Evolutionary conservation across 2,329 filamentous ascomycete genomes (phyloP).

Genomic region (Reticulascus tulasneorum): DNA sequence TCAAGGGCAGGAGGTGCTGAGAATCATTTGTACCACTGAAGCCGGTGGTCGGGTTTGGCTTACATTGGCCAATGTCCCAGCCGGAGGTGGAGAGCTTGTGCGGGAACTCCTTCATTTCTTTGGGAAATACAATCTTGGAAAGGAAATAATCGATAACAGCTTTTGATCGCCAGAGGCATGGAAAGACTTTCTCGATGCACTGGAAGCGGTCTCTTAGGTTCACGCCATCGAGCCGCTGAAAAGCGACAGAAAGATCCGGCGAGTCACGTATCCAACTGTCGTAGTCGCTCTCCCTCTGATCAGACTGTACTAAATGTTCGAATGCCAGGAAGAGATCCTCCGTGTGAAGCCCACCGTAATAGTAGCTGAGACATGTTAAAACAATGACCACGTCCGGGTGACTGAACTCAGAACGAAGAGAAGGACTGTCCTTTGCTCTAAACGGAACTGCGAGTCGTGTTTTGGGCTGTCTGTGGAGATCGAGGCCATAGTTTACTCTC

Average conservation of each 20-base stretch:
- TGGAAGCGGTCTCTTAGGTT: constrained; percentile 54
- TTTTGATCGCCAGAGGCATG: constrained; percentile 47
- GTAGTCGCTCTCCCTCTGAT: constrained; percentile 51
- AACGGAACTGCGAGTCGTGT: constrained; percentile 55
- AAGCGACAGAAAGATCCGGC: constrained; percentile 26
- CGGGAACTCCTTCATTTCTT: constrained; percentile 59
- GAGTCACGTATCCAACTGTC: constrained; percentile 39
- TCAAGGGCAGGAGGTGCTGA: constrained; percentile 51
- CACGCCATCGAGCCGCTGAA: constrained; percentile 42
- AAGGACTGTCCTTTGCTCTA: constrained; percentile 54
- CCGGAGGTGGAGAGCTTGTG: constrained; percentile 61
- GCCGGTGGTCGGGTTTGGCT: constrained; percentile 50
- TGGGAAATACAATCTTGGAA: constrained; percentile 53
- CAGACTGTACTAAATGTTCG: constrained; percentile 40
- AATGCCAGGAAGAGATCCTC: constrained; percentile 46
- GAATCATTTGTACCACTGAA: constrained; percentile 71
- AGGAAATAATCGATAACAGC: constrained; percentile 61
- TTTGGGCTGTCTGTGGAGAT: constrained; percentile 31
- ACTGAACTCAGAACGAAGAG: constrained; percentile 55
- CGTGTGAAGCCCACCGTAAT: constrained; percentile 50
- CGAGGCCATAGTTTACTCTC: constrained; percentile 61
- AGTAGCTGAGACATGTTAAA: constrained; percentile 53
- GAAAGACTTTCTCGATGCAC: constrained; percentile 48
- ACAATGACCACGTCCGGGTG: constrained; percentile 56
- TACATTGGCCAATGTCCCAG: constrained; percentile 58